Conservation (phyloP, 495 filamentous ascomycete species). For the Articulospora tetracladia region DNA sequence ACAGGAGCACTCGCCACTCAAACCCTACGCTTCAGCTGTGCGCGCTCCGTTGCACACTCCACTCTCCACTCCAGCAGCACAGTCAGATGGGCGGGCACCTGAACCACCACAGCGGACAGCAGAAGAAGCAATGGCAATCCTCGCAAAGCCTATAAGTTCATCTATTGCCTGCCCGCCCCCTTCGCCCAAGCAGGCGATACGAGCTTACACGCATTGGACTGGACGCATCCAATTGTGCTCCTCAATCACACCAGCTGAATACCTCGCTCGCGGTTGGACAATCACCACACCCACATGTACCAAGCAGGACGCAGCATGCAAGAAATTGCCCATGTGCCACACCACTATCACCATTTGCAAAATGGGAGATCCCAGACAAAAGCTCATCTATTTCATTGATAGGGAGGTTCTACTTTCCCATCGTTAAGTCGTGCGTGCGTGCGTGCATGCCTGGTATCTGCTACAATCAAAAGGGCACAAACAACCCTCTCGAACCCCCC, state of each 20-base stretch:
- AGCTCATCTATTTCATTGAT: not conserved
- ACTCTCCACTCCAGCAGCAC: too few relatives aligned
- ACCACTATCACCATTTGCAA: not conserved
- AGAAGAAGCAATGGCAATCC: too few relatives aligned
- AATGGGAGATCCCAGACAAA: too few relatives aligned
- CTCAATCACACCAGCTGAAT: not conserved
- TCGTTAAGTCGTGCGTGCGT: not conserved
- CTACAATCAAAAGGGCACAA: not conserved
- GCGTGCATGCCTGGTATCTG: too few relatives aligned
- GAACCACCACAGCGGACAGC: too few relatives aligned
- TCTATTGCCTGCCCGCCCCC: not conserved
- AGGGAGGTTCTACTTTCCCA: not conserved
- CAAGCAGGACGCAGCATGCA: not conserved
- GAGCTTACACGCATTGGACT: not conserved
- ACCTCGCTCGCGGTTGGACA: not conserved
- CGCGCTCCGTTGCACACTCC: too few relatives aligned
- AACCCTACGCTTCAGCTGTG: not conserved
- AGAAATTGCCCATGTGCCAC: not conserved
- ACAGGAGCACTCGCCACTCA: not conserved
- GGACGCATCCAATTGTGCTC: too few relatives aligned
- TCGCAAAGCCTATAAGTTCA: not conserved
- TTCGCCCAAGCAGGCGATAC: not conserved
- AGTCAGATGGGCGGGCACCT: too few relatives aligned
- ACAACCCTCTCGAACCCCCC: too few relatives aligned
- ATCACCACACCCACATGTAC: not conserved